Conservation (phyloP, 2,329 filamentous ascomycete species). For the Gliomastix tumulicola region DNA sequence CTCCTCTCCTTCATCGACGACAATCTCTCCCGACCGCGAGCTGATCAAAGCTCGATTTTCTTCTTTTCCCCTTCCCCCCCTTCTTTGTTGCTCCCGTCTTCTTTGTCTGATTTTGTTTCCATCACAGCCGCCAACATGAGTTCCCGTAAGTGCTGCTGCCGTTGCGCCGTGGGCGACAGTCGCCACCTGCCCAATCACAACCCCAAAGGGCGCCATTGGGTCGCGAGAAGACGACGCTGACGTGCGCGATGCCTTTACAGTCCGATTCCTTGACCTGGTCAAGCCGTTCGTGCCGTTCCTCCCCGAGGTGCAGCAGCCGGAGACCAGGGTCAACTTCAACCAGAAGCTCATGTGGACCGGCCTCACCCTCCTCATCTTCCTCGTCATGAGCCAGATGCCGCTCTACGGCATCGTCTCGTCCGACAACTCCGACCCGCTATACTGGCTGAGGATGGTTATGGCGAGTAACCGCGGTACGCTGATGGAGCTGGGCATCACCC, state of each 20-base stretch:
- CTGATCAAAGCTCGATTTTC: slow-evolving; percentile 28
- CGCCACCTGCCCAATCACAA: slow-evolving; percentile 6
- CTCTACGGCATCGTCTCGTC: slow-evolving; percentile 99
- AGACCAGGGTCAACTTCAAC: slow-evolving; percentile 98
- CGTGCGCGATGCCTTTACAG: slow-evolving; percentile 36
- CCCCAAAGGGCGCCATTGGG: slow-evolving; percentile 13
- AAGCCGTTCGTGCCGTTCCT: slow-evolving; percentile 98
- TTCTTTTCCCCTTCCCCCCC: slow-evolving; percentile 19
- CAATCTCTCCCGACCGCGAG: slow-evolving; percentile 20
- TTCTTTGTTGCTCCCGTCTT: slow-evolving; percentile 21
- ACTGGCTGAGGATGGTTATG: slow-evolving; percentile 99
- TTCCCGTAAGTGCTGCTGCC: slow-evolving; percentile 38
- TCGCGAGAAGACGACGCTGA: slow-evolving; percentile 16
- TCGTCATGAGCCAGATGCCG: slow-evolving; percentile 99
- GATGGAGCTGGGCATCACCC: slow-evolving; percentile 95
- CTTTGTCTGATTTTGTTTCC: slow-evolving; percentile 15
- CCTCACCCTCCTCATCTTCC: slow-evolving; percentile 93
- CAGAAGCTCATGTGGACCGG: slow-evolving; percentile 96
- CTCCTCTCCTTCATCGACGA: slow-evolving; percentile 15
- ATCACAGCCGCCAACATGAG: slow-evolving; percentile 40
- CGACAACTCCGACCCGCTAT: slow-evolving; percentile 94
- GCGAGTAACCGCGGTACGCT: slow-evolving; percentile 95
- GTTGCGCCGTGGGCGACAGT: slow-evolving; percentile 5
- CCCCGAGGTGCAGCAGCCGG: slow-evolving; percentile 96
- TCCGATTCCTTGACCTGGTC: slow-evolving; percentile 98